Percentiles rank a stretch among this genome's conserved stretches.
These are phyloP conservation scores for Annulohypoxylon nitens DNA, from an alignment of 495 filamentous ascomycete genomes.

Conservation along the genomic window DNA sequence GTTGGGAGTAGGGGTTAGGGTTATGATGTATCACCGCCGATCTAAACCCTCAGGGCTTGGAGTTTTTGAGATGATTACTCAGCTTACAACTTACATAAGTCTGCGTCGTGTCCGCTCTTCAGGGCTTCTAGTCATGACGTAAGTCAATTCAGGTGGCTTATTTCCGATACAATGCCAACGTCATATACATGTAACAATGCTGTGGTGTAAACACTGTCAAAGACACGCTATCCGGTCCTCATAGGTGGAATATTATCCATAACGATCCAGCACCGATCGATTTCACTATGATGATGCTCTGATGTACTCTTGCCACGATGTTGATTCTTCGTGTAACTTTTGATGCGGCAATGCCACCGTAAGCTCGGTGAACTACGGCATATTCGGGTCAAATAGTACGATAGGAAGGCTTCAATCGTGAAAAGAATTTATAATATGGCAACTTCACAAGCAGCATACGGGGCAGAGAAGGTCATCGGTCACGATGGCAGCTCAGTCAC, in stretches of 20 bases:
- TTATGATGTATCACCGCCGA: not conserved
- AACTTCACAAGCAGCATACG: constrained; percentile 73
- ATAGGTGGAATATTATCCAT: constrained; percentile 11
- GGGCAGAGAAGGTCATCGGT: constrained; percentile 74
- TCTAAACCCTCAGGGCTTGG: not conserved
- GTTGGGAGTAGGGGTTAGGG: not conserved
- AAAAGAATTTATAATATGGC: constrained; percentile 36
- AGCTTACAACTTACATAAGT: not conserved
- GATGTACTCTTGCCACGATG: constrained; percentile 32
- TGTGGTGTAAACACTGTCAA: constrained; percentile 9
- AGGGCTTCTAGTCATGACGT: constrained; percentile 39
- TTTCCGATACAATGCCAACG: constrained; percentile 28
- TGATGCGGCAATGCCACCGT: constrained; percentile 16
- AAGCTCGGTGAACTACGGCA: not conserved
- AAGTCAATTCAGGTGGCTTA: constrained; percentile 7
- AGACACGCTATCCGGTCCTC: not conserved
- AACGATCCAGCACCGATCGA: constrained; percentile 9
- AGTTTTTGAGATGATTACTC: not conserved
- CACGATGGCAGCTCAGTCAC: constrained; percentile 70
- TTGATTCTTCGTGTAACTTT: not conserved
- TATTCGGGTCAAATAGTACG: not conserved
- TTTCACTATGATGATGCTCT: constrained; percentile 35
- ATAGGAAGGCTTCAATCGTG: too few relatives aligned
- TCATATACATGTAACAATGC: constrained; percentile 36
- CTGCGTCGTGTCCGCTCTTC: not conserved